phyloP scores from a whole-genome alignment of 805 yeast species.

The Blastobotrys muscicola region DNA sequence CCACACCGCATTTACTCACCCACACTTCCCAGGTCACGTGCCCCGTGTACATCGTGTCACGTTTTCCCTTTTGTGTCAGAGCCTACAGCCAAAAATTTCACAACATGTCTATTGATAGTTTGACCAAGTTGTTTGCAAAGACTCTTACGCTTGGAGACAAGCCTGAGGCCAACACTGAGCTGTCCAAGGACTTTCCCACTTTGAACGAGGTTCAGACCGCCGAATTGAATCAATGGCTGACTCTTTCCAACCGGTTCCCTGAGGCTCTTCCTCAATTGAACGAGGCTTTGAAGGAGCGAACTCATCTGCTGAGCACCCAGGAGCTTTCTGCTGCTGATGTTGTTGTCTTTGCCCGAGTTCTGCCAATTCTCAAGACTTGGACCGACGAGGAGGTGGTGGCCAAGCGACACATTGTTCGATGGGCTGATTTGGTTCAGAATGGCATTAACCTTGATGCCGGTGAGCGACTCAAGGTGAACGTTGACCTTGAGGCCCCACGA shows the following conservation, averaged over 20 bases:
- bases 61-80: no score
- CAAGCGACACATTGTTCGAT: constrained; percentile 80
- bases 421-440: constrained; percentile 84
- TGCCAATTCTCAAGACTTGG: constrained; percentile 52
- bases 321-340: constrained; percentile 62
- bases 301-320: constrained; percentile 60
- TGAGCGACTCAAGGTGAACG: constrained; percentile 48
- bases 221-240: constrained; percentile 66
- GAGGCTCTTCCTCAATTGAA: constrained; percentile 44
- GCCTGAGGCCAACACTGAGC: constrained; percentile 5
- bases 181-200: background rate
- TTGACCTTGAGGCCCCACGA: constrained; percentile 58
- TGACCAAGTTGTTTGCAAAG: constrained; percentile 21
- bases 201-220: constrained; percentile 48
- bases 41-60: no score
- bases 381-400: constrained; percentile 47
- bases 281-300: constrained; percentile 53
- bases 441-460: constrained; percentile 35
- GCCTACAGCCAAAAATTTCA: background rate
- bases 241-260: constrained; percentile 58
- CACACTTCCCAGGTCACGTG: no score
- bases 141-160: constrained; percentile 19
- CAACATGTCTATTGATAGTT: constrained; percentile 16
- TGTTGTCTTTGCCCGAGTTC: constrained; percentile 53
- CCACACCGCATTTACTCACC: no score